Evolutionary conservation across 495 filamentous ascomycete species (phyloP), one percentile per base, ranked within the genome.

Genomic region (Aspergillus taichungensis): DNA sequence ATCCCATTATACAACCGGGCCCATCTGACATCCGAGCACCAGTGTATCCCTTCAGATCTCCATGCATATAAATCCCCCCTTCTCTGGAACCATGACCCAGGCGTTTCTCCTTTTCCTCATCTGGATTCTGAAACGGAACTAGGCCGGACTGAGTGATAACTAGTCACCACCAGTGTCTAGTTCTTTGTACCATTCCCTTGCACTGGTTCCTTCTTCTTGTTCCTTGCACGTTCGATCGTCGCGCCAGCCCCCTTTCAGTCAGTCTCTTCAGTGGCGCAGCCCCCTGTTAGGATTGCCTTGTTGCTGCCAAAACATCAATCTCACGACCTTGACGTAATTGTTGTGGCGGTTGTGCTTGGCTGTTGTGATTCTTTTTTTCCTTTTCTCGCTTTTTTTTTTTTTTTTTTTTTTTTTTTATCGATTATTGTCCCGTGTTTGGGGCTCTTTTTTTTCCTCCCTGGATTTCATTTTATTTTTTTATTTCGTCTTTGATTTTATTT

Each of bases 261-360:
- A 38, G 30, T 13, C 34, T 43, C 40, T 34, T 43, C 40, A 34
- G 53, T 56, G 53, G 53, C 53, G 53, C 50, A 56, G 50, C 40
- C 38, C 42, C 42, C 34, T 44, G 45, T 56, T 45, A 40, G 14
- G 43, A 31, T 46, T 43, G 40, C 49, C 46, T 43, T 49, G 42
- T 43, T 37, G 45, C 52, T 51, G 52, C 45, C 18, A 55, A 45
- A 48, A 50, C 47, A 51, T 51, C 48, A 37, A 41, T 47, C 45
- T 40, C 38, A 34, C 36, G 46, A 47, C 47, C 46, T 50, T 56
- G 53, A 56, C 53, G 53, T 56, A 56, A 56, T 56, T 50, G 49
- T 45, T 40, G 42, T 51, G 52, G 50, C 47, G 47, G 40, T 47
- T 50, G 37, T 27, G 45, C 48, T 55, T 55, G 48, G 45, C 39